Conservation (phyloP, 495 filamentous ascomycete species). For the Aspergillus coremiiformis region DNA sequence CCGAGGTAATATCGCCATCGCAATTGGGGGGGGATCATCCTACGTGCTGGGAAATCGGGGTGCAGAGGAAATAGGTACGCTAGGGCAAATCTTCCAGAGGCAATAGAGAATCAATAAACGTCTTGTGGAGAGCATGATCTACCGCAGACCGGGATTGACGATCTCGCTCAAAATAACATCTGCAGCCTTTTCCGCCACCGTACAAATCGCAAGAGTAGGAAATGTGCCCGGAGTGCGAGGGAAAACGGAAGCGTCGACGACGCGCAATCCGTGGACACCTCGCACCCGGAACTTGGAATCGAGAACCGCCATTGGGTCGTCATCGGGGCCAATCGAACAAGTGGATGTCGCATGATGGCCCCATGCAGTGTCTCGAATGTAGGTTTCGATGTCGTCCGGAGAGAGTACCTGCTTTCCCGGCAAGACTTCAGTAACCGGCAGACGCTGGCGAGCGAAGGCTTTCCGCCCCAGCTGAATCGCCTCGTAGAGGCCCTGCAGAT, state of each 20-base stretch:
- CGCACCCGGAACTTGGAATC: slow-evolving; percentile 51
- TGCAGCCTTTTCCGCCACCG: slow-evolving; percentile 57
- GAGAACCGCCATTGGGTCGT: slow-evolving; percentile 52
- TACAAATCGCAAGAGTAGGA: slow-evolving; percentile 50
- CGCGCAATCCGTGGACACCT: slow-evolving; percentile 45
- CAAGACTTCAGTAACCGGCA: slow-evolving; percentile 33
- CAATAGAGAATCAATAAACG: too few relatives aligned
- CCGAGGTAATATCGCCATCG: too few relatives aligned
- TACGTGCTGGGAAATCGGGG: too few relatives aligned
- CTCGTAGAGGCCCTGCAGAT: slow-evolving; percentile 44
- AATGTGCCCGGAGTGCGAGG: slow-evolving; percentile 55
- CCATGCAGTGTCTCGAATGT: slow-evolving; percentile 46
- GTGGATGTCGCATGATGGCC: slow-evolving; percentile 56
- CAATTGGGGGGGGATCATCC: too few relatives aligned
- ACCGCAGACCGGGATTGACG: too few relatives aligned
- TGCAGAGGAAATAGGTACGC: too few relatives aligned
- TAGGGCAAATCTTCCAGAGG: too few relatives aligned
- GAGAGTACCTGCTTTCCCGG: slow-evolving; percentile 38
- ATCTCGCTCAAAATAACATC: slow-evolving; percentile 52
- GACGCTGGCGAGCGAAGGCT: slow-evolving; percentile 25
- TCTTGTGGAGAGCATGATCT: too few relatives aligned
- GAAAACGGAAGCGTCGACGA: slow-evolving; percentile 56
- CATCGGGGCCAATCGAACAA: slow-evolving; percentile 48
- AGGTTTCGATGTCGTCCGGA: slow-evolving; percentile 39
- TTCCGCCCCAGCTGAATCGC: slow-evolving; percentile 39